Evolutionary conservation across 1,139 yeast species (phyloP), one percentile per base, ranked within the genome.

Genomic region (Pichia terricola): DNA sequence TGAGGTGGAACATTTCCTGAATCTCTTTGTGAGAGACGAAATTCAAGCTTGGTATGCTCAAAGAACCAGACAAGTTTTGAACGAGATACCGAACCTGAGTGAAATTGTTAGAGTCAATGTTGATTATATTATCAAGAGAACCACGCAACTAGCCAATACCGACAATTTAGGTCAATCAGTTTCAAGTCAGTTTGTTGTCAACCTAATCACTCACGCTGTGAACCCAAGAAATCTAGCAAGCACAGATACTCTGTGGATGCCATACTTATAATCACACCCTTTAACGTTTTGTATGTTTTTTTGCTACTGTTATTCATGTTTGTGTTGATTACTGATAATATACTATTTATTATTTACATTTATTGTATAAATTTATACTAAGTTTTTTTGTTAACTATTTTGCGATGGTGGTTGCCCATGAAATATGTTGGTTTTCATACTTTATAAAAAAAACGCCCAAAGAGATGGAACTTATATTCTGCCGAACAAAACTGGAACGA

Each of bases 191-290:
- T 83, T 86, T 50, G 87, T 89, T 34, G 74, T 91, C 54, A 97
- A 91, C 55, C 74, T 91, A 59, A 87, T 94, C 44, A 83, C 95
- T 3, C 94, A 86, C 58, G 97, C 99, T 4, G 98, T 91, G 11
- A 91, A 89, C 59, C 97, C 98, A 33, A 77, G 96, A 56, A 87
- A 87, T 57, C 69, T 94, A 60, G 97, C 97, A 11, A 80, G 88
- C 48, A 84, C 95, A 25, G 98, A 94, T 58, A 82, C 89, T 31
- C 72, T 87, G 51, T 91, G 96, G 94, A 88, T 91, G 95, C 94
- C 98, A 1, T 91, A 88, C 68, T 75, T 89, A 10, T 40, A 22
- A 37, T 28, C 7, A 30, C 33, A 30, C 33, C 22, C 22, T 16
- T 16, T 16, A 16, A 16, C 22, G 1, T 16, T 16, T 16, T 16